Evolutionary conservation across 352 stramenopile species (phyloP), one percentile per base, ranked within the genome.

Genomic region (Albugo laibachii): DNA sequence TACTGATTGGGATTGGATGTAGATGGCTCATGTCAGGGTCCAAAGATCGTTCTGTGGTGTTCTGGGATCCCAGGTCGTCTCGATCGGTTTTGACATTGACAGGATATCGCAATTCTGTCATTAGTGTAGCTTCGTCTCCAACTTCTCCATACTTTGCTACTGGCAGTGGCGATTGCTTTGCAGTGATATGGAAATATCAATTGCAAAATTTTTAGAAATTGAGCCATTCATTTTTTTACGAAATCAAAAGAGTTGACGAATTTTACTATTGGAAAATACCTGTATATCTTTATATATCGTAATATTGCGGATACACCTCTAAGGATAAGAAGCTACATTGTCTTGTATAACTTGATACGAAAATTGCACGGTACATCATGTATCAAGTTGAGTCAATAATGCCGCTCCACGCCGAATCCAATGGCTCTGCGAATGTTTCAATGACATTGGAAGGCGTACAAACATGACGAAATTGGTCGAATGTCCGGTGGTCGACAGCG

Each of bases 391-490:
- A 1, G 82, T 95, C 24, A 97, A 74, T 56, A 97, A 74, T 18
- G 92, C 92, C 14, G 95, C 84, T 20, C 92, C 92, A 16, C 83
- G 69, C 47, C 92, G 86, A 52, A 97, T 95, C 85, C 87, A 97
- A 59, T 96, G 82, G 52, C 96, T 95, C 56, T 96, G 83, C 13
- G 75, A 65, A 48, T 96, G 79, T 35, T 71, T 41, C 1, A 59
- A 56, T 35, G 72, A 67, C 68, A 96, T 96, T 20, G 88, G 91
- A 18, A 97, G 52, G 36, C 77, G 72, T 36, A 96, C 80, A 14
- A 80, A 95, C 82, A 96, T 95, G 59, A 97, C 87, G 62, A 97
- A 97, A 64, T 97, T 97, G 19, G 88, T 97, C 36, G 83, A 95
- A 50, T 97, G 88, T 21, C 88, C 88, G 18, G 88, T 96, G 3